Conservation (phyloP, 1,139 yeast species). For the Pichia sp. region DNA sequence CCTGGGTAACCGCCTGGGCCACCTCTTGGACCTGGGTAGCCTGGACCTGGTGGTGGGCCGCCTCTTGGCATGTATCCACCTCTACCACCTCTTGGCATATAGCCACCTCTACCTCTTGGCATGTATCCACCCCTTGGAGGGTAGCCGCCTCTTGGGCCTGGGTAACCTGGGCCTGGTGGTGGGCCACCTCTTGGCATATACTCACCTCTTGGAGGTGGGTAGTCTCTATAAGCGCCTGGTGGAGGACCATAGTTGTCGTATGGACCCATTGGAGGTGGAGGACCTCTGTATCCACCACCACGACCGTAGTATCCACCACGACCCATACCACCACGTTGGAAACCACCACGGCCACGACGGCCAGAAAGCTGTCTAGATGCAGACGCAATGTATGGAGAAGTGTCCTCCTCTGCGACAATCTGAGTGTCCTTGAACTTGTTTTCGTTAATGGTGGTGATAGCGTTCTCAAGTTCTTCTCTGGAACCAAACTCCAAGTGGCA, state of each 20-base stretch:
- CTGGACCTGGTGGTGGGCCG: constrained; percentile 23
- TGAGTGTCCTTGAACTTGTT: constrained; percentile 62
- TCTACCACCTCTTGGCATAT: constrained; percentile 24
- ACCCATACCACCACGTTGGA: constrained; percentile 27
- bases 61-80: constrained; percentile 22
- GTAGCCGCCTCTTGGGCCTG: constrained; percentile 8
- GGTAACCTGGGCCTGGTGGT: constrained; percentile 19
- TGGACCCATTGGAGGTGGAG: constrained; percentile 31
- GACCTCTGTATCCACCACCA: constrained; percentile 24
- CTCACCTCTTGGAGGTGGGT: constrained; percentile 18
- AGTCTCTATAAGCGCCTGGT: constrained; percentile 25
- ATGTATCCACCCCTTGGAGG: constrained; percentile 8
- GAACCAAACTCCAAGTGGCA: constrained; percentile 65
- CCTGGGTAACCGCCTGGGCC: constrained; percentile 23
- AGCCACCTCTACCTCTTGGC: constrained; percentile 25
- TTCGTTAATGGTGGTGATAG: constrained; percentile 63
- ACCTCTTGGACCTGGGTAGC: constrained; percentile 10
- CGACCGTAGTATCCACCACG: constrained; percentile 24
- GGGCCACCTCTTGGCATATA: constrained; percentile 17
- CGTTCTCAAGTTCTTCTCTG: constrained; percentile 66
- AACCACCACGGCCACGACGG: constrained; percentile 35
- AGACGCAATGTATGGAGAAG: constrained; percentile 66
- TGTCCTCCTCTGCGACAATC: constrained; percentile 68
- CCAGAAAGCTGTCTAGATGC: constrained; percentile 44
- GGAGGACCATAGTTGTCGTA: constrained; percentile 26